These are phyloP conservation scores for Diaporthe nobilis DNA, from an alignment of 2,329 filamentous ascomycete genomes.

Conservation along the genomic window DNA sequence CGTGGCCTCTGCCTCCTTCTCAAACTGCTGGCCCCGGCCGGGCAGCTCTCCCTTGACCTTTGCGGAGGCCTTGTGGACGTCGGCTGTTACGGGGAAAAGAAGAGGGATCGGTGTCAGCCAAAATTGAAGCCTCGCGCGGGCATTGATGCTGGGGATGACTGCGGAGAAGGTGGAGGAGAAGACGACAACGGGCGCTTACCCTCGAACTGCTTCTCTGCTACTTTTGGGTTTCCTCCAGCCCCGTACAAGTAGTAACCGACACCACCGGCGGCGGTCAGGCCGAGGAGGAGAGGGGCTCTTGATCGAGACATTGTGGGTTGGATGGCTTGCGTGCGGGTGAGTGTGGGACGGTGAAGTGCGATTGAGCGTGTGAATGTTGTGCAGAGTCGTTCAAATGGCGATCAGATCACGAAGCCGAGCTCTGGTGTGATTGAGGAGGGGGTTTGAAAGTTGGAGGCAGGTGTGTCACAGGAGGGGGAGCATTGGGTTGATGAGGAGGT, in stretches of 20 bases:
- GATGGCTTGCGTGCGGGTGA: neutral
- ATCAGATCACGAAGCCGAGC: slow-evolving; percentile 2
- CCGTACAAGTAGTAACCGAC: slow-evolving; percentile 92
- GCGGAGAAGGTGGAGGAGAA: neutral
- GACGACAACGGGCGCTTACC: slow-evolving; percentile 65
- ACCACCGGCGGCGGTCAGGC: slow-evolving; percentile 75
- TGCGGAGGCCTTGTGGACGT: slow-evolving; percentile 78
- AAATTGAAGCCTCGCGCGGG: neutral
- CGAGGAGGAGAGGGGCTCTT: slow-evolving; percentile 65
- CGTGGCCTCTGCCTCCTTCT: slow-evolving; percentile 75
- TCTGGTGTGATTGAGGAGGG: neutral
- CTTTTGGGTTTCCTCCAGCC: slow-evolving; percentile 84
- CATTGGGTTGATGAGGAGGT: neutral
- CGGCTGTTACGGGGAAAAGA: slow-evolving; percentile 61
- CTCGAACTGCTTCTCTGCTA: slow-evolving; percentile 89
- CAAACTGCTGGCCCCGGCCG: slow-evolving; percentile 71
- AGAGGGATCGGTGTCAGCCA: slow-evolving; percentile 42
- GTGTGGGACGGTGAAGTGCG: neutral
- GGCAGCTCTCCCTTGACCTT: slow-evolving; percentile 77
- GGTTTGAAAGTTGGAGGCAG: neutral
- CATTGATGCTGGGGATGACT: neutral
- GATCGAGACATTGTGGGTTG: slow-evolving; percentile 60
- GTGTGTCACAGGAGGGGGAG: slow-evolving; percentile 16
- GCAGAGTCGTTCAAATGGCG: neutral
- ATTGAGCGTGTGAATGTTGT: neutral